These are phyloP conservation scores for Penicillium dipodomyicola DNA, from an alignment of 495 filamentous ascomycete genomes.

Conservation along the genomic window DNA sequence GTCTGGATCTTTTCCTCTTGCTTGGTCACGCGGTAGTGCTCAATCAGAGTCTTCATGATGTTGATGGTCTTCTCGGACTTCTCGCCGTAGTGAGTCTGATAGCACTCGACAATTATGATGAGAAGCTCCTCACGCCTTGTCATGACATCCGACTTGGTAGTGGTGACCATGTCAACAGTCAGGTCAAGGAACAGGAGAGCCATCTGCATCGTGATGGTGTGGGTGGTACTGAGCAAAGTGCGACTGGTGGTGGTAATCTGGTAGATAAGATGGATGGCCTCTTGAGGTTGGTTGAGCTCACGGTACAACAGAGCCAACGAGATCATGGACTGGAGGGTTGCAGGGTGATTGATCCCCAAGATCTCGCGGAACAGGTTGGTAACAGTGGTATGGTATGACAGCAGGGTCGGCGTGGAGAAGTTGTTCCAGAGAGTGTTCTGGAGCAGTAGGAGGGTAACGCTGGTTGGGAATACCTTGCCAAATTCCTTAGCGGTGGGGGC, in stretches of 20 bases:
- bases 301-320: slow-evolving; percentile 26
- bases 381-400: slow-evolving; percentile 27
- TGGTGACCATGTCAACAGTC: slow-evolving; percentile 29
- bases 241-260: slow-evolving; percentile 30
- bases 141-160: slow-evolving; percentile 38
- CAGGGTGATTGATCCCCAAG: slow-evolving; percentile 23
- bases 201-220: slow-evolving; percentile 36
- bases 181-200: slow-evolving; percentile 32
- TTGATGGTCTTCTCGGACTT: slow-evolving; percentile 32
- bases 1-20: slow-evolving; percentile 25
- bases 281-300: slow-evolving; percentile 15
- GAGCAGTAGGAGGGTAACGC: slow-evolving; percentile 26
- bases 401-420: slow-evolving; percentile 28
- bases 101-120: slow-evolving; percentile 35
- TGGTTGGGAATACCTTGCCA: slow-evolving; percentile 29
- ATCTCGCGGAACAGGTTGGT: slow-evolving; percentile 29
- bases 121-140: slow-evolving; percentile 31
- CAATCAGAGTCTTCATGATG: slow-evolving; percentile 29
- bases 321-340: slow-evolving; percentile 30
- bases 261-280: slow-evolving; percentile 22
- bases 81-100: slow-evolving; percentile 36
- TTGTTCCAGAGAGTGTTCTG: slow-evolving; percentile 35
- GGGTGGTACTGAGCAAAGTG: slow-evolving; percentile 26
- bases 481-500: slow-evolving; percentile 29
- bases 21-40: slow-evolving; percentile 34